A percentile compares a stretch with the other conserved stretches of the same genome.
phyloP scores from a whole-genome alignment of 2,329 filamentous ascomycete species.

The Penicillium sp. region DNA sequence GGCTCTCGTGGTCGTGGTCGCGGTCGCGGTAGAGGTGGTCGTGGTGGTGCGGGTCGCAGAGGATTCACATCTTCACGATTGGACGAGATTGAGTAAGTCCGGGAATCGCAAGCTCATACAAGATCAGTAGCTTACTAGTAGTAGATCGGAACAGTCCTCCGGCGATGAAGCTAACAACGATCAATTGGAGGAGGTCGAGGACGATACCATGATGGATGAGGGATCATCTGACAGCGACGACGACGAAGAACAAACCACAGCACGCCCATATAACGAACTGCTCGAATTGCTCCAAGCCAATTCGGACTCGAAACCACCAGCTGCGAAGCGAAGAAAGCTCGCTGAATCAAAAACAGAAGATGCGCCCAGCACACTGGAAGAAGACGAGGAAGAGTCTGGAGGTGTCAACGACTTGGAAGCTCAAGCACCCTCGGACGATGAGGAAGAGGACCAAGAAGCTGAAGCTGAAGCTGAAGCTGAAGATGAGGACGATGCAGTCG shows the following conservation, averaged over 20 bases:
- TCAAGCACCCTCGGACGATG: conserved; percentile 46
- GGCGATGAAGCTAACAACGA: conserved; percentile 41
- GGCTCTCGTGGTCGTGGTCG: conserved; percentile 50
- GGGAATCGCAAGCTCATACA: background rate
- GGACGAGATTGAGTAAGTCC: conserved; percentile 39
- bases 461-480: conserved; percentile 21
- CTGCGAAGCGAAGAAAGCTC: conserved; percentile 56
- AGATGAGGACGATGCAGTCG: conserved; percentile 44
- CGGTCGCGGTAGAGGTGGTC: conserved; percentile 66
- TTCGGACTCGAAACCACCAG: conserved; percentile 44
- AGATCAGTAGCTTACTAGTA: background rate
- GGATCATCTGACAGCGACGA: conserved; percentile 44
- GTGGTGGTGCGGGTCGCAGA: conserved; percentile 22
- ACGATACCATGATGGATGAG: conserved; percentile 38
- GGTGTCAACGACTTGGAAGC: conserved; percentile 50
- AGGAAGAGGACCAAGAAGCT: conserved; percentile 35
- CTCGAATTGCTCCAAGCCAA: conserved; percentile 54
- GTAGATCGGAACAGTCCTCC: conserved; percentile 32
- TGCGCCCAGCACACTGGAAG: conserved; percentile 13
- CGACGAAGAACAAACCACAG: conserved; percentile 35
- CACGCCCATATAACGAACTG: conserved; percentile 56
- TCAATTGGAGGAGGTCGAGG: conserved; percentile 43
- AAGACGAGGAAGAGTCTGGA: conserved; percentile 30
- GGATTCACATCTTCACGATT: conserved; percentile 40
- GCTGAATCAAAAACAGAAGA: conserved; percentile 31